Conservation (phyloP, 2,329 filamentous ascomycete genomes). For the Parafenestella ontariensis region DNA sequence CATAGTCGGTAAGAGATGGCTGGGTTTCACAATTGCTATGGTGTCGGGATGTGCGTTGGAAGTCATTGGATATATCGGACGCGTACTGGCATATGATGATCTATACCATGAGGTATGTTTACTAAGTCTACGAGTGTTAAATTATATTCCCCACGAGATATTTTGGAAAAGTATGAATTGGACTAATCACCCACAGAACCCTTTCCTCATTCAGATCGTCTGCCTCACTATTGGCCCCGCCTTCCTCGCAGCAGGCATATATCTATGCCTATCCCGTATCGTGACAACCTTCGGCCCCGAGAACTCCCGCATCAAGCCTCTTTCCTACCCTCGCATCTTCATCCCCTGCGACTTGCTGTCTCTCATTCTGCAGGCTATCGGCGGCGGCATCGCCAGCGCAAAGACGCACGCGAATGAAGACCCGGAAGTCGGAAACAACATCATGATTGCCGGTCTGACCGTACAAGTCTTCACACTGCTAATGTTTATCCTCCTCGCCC, state of each 20-base stretch:
- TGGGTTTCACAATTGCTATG: constrained; percentile 59
- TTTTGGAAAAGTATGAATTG: no score
- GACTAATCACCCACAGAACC: constrained; percentile 47
- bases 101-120: constrained; percentile 58
- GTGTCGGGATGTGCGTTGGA: constrained; percentile 64
- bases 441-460: constrained; percentile 56
- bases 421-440: constrained; percentile 50
- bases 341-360: constrained; percentile 58
- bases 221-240: constrained; percentile 64
- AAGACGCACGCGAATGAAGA: constrained; percentile 39
- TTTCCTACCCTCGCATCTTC: constrained; percentile 59
- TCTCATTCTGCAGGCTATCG: constrained; percentile 54
- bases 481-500: constrained; percentile 50
- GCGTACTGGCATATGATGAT: constrained; percentile 64
- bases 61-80: constrained; percentile 68
- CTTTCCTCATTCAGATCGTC: constrained; percentile 72
- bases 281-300: constrained; percentile 49
- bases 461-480: constrained; percentile 55
- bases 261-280: constrained; percentile 64
- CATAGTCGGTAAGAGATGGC: constrained; percentile 46
- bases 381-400: constrained; percentile 52
- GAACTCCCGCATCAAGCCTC: constrained; percentile 54
- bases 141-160: no score
- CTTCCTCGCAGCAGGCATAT: constrained; percentile 69
- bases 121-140: neutral